Conservation (phyloP, 352 stramenopile genomes). For the Phytophthora hybrid region DNA sequence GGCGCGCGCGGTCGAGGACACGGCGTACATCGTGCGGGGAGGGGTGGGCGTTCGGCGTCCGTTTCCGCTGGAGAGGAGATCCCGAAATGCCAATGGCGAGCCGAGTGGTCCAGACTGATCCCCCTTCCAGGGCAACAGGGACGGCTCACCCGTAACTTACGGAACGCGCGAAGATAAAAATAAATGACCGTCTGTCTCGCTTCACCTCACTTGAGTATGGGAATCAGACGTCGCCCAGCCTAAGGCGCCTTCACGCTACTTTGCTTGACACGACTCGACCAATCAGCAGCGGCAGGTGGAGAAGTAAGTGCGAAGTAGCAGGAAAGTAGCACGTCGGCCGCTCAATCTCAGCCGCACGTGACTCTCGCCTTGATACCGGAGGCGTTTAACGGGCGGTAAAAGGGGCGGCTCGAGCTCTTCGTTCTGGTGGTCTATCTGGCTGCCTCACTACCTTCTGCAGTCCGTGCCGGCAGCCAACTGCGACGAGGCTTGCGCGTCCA, state of each 20-base stretch:
- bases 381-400: constrained; percentile 24
- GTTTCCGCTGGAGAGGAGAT: constrained; percentile 68
- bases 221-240: constrained; percentile 32
- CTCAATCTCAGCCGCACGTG: constrained; percentile 44
- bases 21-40: constrained; percentile 59
- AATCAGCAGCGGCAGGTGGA: not conserved
- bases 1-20: constrained; percentile 63
- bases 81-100: constrained; percentile 63
- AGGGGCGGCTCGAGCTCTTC: constrained; percentile 4
- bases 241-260: not conserved
- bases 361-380: not conserved
- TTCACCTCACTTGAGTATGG: constrained; percentile 1
- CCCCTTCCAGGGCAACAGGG: constrained; percentile 9
- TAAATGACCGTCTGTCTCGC: not conserved
- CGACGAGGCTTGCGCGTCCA: constrained; percentile 20
- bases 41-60: constrained; percentile 27
- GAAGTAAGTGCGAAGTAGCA: not conserved
- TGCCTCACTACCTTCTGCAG: not conserved
- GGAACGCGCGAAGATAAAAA: not conserved
- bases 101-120: constrained; percentile 35
- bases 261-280: not conserved
- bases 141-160: constrained; percentile 32
- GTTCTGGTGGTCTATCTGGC: constrained; percentile 46
- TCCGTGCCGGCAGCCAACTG: not conserved
- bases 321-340: not conserved